phyloP scores from a whole-genome alignment of 768 basidiomycete genomes.

The Suillus lakei region DNA sequence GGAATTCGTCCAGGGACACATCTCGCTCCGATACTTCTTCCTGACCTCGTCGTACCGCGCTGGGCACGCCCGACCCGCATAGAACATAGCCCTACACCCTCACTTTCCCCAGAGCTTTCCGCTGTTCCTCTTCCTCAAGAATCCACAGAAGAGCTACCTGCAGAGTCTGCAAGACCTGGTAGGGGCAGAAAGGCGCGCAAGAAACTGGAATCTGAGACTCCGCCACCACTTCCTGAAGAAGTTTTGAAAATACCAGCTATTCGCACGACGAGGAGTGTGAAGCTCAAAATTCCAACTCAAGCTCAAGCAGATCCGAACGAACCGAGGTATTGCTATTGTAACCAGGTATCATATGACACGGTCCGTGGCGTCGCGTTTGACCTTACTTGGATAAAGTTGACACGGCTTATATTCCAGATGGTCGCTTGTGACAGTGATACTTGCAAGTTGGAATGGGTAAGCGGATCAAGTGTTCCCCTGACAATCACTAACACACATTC shows the following conservation, averaged over 20 bases:
- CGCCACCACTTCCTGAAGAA: slow-evolving; percentile 8
- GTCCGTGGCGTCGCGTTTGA: slow-evolving; percentile 43
- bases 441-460: slow-evolving; percentile 85
- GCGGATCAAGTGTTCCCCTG: slow-evolving; percentile 29
- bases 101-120: slow-evolving; percentile 35
- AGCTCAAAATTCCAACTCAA: slow-evolving; percentile 42
- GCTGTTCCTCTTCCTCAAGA: slow-evolving; percentile 19
- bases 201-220: slow-evolving; percentile 21
- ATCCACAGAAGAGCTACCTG: slow-evolving; percentile 16
- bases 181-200: slow-evolving; percentile 28
- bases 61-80: slow-evolving; percentile 50
- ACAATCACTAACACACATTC: slow-evolving; percentile 5
- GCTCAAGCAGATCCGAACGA: slow-evolving; percentile 47
- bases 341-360: slow-evolving; percentile 79
- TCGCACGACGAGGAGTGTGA: slow-evolving; percentile 35
- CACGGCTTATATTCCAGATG: slow-evolving; percentile 56
- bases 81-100: slow-evolving; percentile 48
- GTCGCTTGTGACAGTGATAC: slow-evolving; percentile 78
- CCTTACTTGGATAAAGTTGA: slow-evolving; percentile 16
- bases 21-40: slow-evolving; percentile 58
- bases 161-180: slow-evolving; percentile 22
- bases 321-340: slow-evolving; percentile 79
- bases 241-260: slow-evolving; percentile 4
- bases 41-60: slow-evolving; percentile 63
- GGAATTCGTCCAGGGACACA: slow-evolving; percentile 59